These are phyloP conservation scores for Gossypium thurberi DNA, from an alignment of 345 rosid genomes.

Conservation along the genomic window DNA sequence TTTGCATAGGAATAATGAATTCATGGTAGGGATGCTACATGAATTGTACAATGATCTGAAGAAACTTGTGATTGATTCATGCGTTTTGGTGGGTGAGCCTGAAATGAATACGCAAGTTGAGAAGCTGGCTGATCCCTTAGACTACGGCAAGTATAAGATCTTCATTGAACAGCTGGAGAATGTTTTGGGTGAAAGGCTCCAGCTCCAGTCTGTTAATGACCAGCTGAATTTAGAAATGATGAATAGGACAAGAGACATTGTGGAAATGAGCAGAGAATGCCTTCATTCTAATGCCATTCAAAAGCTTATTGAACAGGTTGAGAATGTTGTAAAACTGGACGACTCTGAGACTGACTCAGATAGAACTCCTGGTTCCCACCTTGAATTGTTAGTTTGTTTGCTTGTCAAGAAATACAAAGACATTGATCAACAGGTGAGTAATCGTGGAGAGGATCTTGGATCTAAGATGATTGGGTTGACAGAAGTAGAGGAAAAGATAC, in stretches of 20 bases:
- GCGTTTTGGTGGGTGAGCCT: constrained; percentile 27
- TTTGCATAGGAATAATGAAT: constrained; percentile 44
- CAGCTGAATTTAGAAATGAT: constrained; percentile 50
- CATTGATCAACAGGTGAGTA: constrained; percentile 32
- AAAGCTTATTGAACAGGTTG: constrained; percentile 48
- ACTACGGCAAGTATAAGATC: constrained; percentile 34
- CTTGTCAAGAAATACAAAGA: constrained; percentile 63
- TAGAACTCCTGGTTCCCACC: constrained; percentile 30
- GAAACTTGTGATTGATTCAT: constrained; percentile 40
- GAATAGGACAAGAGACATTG: constrained; percentile 38
- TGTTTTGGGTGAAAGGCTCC: constrained; percentile 48
- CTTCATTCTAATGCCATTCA: constrained; percentile 41
- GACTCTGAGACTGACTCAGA: constrained; percentile 29
- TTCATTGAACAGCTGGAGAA: constrained; percentile 45
- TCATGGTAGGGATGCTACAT: constrained; percentile 26
- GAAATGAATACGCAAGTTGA: constrained; percentile 24
- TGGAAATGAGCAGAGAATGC: constrained; percentile 41
- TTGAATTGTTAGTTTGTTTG: constrained; percentile 57
- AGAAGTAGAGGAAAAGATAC: constrained; percentile 42
- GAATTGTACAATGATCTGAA: constrained; percentile 41
- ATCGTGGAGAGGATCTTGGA: constrained; percentile 33
- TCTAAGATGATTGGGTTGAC: constrained; percentile 40
- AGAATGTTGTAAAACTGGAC: constrained; percentile 52
- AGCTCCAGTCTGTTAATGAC: constrained; percentile 44
- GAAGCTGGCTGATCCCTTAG: constrained; percentile 34